Evolutionary conservation across 805 yeast species (phyloP).

Genomic region (Spathaspora passalidarum): DNA sequence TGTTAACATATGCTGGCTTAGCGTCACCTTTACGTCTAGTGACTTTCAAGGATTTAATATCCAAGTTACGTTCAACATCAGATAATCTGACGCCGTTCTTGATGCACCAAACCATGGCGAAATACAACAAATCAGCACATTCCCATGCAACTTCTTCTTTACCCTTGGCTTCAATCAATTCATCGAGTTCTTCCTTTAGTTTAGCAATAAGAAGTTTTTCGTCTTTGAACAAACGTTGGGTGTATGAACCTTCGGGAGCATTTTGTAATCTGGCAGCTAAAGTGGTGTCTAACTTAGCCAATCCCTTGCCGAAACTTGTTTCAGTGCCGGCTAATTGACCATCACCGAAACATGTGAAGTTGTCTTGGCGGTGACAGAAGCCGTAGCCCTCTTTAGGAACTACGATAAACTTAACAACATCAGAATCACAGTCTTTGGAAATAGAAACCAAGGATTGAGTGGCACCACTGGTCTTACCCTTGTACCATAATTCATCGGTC

Average conservation of each 20-base stretch:
- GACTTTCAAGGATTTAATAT: constrained; percentile 78
- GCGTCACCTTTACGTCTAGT: constrained; percentile 96
- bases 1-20: constrained; percentile 66
- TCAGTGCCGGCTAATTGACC: constrained; percentile 26
- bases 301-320: constrained; percentile 59
- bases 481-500: constrained; percentile 85
- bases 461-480: constrained; percentile 96
- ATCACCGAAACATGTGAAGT: constrained; percentile 67
- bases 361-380: constrained; percentile 84
- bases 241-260: constrained; percentile 95
- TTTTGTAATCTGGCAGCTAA: constrained; percentile 55
- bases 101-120: constrained; percentile 51
- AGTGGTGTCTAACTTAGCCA: constrained; percentile 64
- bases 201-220: constrained; percentile 74
- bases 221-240: constrained; percentile 82
- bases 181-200: constrained; percentile 95
- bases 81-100: constrained; percentile 74
- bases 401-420: constrained; percentile 83
- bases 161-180: constrained; percentile 73
- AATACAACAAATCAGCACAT: constrained; percentile 82
- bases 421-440: constrained; percentile 87
- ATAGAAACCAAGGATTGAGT: constrained; percentile 71
- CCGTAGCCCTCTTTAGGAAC: constrained; percentile 77
- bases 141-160: constrained; percentile 81
- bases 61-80: constrained; percentile 83